Percentiles rank a stretch among this genome's conserved stretches.
Conservation (phyloP, 345 rosid genomes). For the Aquilaria malaccensis region DNA sequence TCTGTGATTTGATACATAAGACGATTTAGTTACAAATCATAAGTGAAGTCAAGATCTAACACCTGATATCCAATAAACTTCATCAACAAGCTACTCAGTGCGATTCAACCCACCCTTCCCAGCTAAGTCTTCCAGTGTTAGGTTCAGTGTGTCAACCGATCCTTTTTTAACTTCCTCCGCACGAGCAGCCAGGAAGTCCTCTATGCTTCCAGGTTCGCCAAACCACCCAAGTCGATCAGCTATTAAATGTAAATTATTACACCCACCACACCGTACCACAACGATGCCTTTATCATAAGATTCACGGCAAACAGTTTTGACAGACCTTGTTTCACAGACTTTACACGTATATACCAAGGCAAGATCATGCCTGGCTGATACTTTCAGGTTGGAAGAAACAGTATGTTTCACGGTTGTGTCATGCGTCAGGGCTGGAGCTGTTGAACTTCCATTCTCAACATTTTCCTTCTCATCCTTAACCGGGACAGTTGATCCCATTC, state of each 20-base stretch:
- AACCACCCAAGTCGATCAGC: constrained; percentile 87
- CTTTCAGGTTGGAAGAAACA: constrained; percentile 44
- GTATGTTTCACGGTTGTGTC: constrained; percentile 27
- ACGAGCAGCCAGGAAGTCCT: constrained; percentile 71
- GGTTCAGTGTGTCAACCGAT: constrained; percentile 59
- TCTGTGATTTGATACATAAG: no score
- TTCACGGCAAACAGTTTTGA: constrained; percentile 64
- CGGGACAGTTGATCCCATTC: constrained; percentile 17
- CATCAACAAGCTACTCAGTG: no score
- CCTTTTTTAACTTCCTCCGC: constrained; percentile 83
- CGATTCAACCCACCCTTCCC: constrained; percentile 36
- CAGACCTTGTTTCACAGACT: constrained; percentile 81
- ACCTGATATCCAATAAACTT: no score
- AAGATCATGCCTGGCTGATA: constrained; percentile 73
- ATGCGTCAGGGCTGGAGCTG: constrained; percentile 17
- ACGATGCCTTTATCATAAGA: constrained; percentile 88
- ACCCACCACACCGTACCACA: constrained; percentile 73
- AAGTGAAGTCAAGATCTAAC: no score
- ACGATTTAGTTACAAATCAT: no score
- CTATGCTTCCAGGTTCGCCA: constrained; percentile 77
- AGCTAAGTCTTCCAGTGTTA: constrained; percentile 79
- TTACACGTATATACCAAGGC: constrained; percentile 84
- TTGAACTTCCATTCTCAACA: constrained; percentile 16
- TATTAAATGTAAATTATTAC: constrained; percentile 80
- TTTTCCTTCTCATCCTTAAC: constrained; percentile 17